Conservation (phyloP, 768 basidiomycete species). For the Leccinum arenicola region DNA sequence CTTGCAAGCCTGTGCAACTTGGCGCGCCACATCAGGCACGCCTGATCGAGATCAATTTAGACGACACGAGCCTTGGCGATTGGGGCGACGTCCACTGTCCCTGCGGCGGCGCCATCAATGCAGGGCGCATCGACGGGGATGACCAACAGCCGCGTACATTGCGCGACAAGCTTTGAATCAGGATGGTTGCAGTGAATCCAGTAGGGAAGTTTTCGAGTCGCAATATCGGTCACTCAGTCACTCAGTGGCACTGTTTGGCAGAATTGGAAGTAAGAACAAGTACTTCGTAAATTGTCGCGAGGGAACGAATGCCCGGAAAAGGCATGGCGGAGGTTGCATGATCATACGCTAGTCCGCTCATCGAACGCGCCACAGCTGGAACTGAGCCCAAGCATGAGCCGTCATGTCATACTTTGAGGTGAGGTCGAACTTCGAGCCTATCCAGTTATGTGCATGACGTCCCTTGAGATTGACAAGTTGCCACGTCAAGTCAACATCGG, state of each 20-base stretch:
- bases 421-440: neutral
- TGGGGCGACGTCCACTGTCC: neutral
- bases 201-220: neutral
- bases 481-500: conserved; percentile 3
- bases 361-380: neutral
- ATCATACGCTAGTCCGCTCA: neutral
- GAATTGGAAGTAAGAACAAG: neutral
- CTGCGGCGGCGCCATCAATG: neutral
- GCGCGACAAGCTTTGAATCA: neutral
- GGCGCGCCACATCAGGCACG: conserved; percentile 16
- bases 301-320: conserved; percentile 3
- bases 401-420: neutral
- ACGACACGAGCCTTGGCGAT: conserved; percentile 5
- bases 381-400: neutral
- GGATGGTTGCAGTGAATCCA: neutral
- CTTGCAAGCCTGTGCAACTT: neutral
- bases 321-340: neutral
- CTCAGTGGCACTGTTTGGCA: neutral
- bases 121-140: neutral
- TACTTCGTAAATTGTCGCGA: neutral
- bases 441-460: neutral
- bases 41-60: conserved; percentile 3
- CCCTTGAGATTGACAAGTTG: neutral
- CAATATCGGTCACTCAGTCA: neutral
- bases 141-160: neutral